A percentile compares a stretch with the other conserved stretches of the same genome.
phyloP scores from a whole-genome alignment of 768 basidiomycete genomes.

The Pleurotus citrinopileatus region DNA sequence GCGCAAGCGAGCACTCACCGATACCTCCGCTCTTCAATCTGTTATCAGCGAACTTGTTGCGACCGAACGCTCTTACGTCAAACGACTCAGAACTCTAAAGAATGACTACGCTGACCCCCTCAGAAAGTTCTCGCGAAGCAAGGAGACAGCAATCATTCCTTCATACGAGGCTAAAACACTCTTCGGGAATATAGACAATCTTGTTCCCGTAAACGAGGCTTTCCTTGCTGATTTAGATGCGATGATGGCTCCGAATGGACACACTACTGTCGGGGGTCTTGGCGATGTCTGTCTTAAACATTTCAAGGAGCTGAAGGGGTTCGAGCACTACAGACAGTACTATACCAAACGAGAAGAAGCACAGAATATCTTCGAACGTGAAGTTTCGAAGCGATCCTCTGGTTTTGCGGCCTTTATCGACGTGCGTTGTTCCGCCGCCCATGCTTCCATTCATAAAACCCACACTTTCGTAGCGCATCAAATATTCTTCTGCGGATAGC shows the following conservation, averaged over 20 bases:
- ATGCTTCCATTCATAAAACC: conserved; percentile 9
- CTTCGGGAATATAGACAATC: conserved; percentile 90
- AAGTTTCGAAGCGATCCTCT: conserved; percentile 75
- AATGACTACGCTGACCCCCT: conserved; percentile 89
- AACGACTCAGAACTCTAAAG: conserved; percentile 79
- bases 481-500: conserved; percentile 74
- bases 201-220: conserved; percentile 85
- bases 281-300: conserved; percentile 87
- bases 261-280: conserved; percentile 55
- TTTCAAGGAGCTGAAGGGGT: conserved; percentile 79
- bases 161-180: conserved; percentile 89
- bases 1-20: conserved; percentile 52
- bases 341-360: conserved; percentile 93
- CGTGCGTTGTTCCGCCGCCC: conserved; percentile 42
- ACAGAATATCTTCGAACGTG: conserved; percentile 81
- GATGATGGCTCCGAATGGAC: conserved; percentile 64
- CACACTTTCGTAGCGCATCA: conserved; percentile 59
- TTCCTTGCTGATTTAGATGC: conserved; percentile 83
- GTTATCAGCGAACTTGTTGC: conserved; percentile 84
- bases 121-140: conserved; percentile 77
- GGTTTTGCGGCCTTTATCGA: conserved; percentile 87
- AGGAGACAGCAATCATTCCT: conserved; percentile 84
- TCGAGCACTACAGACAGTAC: conserved; percentile 90
- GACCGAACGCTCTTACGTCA: conserved; percentile 89
- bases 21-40: conserved; percentile 64